phyloP scores from a whole-genome alignment of 768 basidiomycete genomes.

The Coprinellus micaceus region DNA sequence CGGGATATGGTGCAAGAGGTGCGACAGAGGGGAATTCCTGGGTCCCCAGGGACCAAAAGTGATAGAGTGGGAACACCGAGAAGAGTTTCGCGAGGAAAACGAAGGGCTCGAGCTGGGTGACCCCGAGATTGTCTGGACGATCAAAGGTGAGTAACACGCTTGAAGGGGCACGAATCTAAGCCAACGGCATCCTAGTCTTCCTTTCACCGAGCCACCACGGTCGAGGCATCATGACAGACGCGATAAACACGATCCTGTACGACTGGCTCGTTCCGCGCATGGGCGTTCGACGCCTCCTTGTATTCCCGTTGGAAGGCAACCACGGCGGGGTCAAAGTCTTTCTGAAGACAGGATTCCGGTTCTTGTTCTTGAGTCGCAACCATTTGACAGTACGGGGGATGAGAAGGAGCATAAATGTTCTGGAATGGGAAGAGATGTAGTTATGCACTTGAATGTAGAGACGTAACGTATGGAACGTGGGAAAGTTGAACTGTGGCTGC shows the following conservation, averaged over 20 bases:
- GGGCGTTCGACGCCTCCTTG: slow-evolving; percentile 44
- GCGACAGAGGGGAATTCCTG: slow-evolving; percentile 26
- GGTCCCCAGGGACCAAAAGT: slow-evolving; percentile 17
- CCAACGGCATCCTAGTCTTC: slow-evolving; percentile 15
- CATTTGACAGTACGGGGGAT: slow-evolving; percentile 19
- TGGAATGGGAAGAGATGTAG: slow-evolving; percentile 33
- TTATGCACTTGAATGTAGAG: no score
- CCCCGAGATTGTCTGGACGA: slow-evolving; percentile 40
- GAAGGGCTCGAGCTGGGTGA: slow-evolving; percentile 40
- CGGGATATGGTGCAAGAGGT: slow-evolving; percentile 33
- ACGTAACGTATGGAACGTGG: no score
- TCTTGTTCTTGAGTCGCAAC: slow-evolving; percentile 16
- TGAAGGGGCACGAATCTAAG: background rate
- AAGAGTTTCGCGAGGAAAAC: slow-evolving; percentile 36
- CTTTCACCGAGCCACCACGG: slow-evolving; percentile 24
- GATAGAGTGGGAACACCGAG: slow-evolving; percentile 34
- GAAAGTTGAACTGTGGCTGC: slow-evolving; percentile 18
- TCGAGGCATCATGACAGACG: slow-evolving; percentile 59
- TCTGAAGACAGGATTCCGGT: slow-evolving; percentile 24
- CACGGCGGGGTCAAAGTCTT: slow-evolving; percentile 57
- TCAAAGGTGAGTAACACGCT: slow-evolving; percentile 20
- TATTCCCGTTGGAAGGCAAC: slow-evolving; percentile 48
- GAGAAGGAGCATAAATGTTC: slow-evolving; percentile 19
- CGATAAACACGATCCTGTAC: slow-evolving; percentile 46
- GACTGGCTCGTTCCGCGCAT: slow-evolving; percentile 63